Conservation (phyloP, 2,329 filamentous ascomycete genomes). For the Mycosphaerella arachidis region DNA sequence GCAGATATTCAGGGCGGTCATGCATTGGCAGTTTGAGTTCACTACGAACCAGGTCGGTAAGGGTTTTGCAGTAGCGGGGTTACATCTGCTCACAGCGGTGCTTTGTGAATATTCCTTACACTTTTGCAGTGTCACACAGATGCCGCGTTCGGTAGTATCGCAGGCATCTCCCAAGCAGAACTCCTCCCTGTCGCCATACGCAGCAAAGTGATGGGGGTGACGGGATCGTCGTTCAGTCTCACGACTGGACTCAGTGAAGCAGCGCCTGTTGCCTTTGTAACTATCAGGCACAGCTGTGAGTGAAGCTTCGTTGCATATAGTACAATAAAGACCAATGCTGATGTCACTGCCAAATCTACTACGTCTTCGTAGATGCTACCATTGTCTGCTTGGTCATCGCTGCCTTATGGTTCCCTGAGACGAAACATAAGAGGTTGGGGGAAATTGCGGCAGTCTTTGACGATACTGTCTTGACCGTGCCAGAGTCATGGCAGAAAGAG, state of each 20-base stretch:
- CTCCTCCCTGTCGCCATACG: slow-evolving; percentile 49
- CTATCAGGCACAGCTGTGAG: slow-evolving; percentile 46
- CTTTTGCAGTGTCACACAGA: not conserved
- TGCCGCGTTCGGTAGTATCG: not conserved
- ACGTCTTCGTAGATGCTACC: slow-evolving; percentile 51
- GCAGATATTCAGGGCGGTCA: slow-evolving; percentile 55
- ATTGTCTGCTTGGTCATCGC: slow-evolving; percentile 46
- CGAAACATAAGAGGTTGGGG: slow-evolving; percentile 30
- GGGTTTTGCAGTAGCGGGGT: slow-evolving; percentile 54
- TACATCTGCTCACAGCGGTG: slow-evolving; percentile 53
- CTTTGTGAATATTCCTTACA: slow-evolving; percentile 43
- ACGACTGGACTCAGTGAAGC: slow-evolving; percentile 43
- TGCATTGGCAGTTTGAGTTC: slow-evolving; percentile 53
- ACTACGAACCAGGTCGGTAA: slow-evolving; percentile 52
- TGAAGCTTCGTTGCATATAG: not conserved
- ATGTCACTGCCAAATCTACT: slow-evolving; percentile 44
- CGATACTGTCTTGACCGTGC: not conserved
- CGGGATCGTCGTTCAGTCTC: slow-evolving; percentile 25
- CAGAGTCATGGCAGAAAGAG: not conserved
- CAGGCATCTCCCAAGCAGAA: slow-evolving; percentile 46
- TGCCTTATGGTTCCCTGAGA: slow-evolving; percentile 49
- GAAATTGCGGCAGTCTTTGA: slow-evolving; percentile 40
- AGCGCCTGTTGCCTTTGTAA: slow-evolving; percentile 52
- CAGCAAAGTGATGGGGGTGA: slow-evolving; percentile 52
- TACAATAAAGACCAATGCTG: not conserved